Conservation (phyloP, 345 rosid genomes). For the Alliaria petiolata region DNA sequence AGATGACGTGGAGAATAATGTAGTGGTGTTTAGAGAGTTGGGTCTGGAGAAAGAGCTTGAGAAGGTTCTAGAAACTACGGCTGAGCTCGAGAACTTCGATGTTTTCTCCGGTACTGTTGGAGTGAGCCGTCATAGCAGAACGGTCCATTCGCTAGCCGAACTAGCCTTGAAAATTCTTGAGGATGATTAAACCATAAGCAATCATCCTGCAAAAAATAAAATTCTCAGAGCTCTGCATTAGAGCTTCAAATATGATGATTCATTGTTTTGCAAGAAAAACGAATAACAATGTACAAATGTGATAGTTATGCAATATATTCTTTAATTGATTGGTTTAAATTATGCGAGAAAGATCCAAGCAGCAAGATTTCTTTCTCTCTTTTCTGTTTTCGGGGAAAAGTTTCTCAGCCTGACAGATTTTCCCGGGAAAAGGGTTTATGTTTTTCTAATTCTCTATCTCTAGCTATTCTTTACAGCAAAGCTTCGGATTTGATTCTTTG, state of each 20-base stretch:
- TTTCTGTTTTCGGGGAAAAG: background rate
- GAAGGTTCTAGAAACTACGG: slow-evolving; percentile 65
- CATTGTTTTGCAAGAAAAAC: slow-evolving; percentile 15
- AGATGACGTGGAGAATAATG: slow-evolving; percentile 44
- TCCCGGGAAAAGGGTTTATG: background rate
- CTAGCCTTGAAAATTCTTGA: slow-evolving; percentile 53
- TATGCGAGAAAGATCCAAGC: background rate
- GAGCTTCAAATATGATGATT: slow-evolving; percentile 9
- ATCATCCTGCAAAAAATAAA: background rate
- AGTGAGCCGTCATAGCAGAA: slow-evolving; percentile 59
- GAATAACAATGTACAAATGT: slow-evolving; percentile 11
- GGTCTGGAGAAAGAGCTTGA: slow-evolving; percentile 63
- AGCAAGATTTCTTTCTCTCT: background rate
- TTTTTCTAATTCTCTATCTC: background rate
- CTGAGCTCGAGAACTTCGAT: slow-evolving; percentile 79
- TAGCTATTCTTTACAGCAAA: slow-evolving; percentile 15
- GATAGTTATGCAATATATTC: background rate
- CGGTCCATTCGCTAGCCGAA: slow-evolving; percentile 68
- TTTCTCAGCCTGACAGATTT: background rate
- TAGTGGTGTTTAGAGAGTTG: slow-evolving; percentile 38
- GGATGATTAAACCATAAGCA: slow-evolving; percentile 34
- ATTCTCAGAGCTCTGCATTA: slow-evolving; percentile 7
- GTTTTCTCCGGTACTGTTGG: slow-evolving; percentile 82
- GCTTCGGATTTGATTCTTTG: slow-evolving; percentile 38
- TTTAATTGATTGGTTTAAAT: background rate